A percentile compares a stretch with the other conserved stretches of the same genome.
phyloP scores from a whole-genome alignment of 192 early-diverging fungal genomes.

The Coemansia aciculifera region DNA sequence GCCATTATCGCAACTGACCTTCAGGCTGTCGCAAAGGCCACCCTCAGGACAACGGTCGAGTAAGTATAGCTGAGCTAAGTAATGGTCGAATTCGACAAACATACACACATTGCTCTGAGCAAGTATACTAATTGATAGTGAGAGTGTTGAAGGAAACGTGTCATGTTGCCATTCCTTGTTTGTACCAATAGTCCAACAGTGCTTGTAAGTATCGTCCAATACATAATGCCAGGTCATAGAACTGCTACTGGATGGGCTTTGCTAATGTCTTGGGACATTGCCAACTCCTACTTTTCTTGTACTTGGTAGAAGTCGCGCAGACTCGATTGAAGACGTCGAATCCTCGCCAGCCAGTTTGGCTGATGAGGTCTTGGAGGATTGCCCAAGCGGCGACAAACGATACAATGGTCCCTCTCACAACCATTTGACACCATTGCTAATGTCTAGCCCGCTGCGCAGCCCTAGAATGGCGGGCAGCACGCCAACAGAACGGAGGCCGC shows the following conservation, averaged over 20 bases:
- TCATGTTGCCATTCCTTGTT: neutral
- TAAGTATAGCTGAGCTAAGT: neutral
- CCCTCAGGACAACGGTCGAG: constrained; percentile 20
- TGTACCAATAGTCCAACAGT: neutral
- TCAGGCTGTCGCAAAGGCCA: constrained; percentile 43
- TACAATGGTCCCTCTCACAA: neutral
- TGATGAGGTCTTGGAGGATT: neutral
- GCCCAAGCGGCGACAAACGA: neutral
- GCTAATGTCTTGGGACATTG: neutral
- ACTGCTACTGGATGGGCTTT: neutral
- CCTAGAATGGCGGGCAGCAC: constrained; percentile 6
- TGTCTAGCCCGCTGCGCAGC: constrained; percentile 36
- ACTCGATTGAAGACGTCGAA: constrained; percentile 45
- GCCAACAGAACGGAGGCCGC: neutral
- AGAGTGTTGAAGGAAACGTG: neutral
- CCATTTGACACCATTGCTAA: constrained; percentile 17
- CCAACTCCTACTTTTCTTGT: neutral
- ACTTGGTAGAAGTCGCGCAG: constrained; percentile 23
- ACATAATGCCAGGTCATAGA: neutral
- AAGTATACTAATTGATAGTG: neutral
- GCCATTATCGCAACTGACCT: constrained; percentile 34
- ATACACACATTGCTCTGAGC: neutral
- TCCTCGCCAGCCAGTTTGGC: constrained; percentile 9
- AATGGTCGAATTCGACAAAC: neutral
- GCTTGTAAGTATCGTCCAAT: neutral